Evolutionary conservation across 2,329 filamentous ascomycete species (phyloP).

Genomic region (Verticillium isaacii): DNA sequence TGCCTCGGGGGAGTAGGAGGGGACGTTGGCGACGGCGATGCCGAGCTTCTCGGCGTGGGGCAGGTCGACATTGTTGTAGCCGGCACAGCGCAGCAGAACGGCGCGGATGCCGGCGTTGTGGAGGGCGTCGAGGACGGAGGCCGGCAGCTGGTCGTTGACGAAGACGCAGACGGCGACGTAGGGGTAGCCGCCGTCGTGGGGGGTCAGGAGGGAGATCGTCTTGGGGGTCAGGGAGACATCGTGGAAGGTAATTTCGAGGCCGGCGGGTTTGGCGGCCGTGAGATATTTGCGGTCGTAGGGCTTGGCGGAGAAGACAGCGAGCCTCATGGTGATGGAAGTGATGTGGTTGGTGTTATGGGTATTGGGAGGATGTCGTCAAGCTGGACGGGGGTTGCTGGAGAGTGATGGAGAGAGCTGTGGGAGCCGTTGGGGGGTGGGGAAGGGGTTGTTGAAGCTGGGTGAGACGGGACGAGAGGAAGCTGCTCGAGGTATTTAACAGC

Average conservation of each 20-base stretch:
- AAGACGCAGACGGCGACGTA: conserved; percentile 61
- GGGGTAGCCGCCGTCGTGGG: conserved; percentile 27
- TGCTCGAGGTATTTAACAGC: background rate
- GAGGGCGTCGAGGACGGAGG: conserved; percentile 45
- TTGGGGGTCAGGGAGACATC: conserved; percentile 50
- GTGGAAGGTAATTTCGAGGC: conserved; percentile 51
- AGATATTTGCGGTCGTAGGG: conserved; percentile 57
- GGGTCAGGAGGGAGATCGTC: conserved; percentile 43
- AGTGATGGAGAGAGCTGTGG: background rate
- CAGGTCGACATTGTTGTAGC: conserved; percentile 65
- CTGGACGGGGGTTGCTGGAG: background rate
- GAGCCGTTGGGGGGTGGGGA: background rate
- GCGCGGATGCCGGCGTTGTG: conserved; percentile 46
- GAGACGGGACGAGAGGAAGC: background rate
- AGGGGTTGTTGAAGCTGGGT: too few species aligned
- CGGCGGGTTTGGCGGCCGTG: conserved; percentile 29
- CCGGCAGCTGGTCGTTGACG: conserved; percentile 58
- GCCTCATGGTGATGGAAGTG: conserved; percentile 39
- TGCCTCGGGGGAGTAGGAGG: conserved; percentile 64
- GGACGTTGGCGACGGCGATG: conserved; percentile 61
- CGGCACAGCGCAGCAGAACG: conserved; percentile 62
- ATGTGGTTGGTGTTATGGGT: background rate
- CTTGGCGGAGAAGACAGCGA: conserved; percentile 62
- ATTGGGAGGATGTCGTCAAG: background rate
- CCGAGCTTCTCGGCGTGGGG: conserved; percentile 45